phyloP scores from a whole-genome alignment of 768 basidiomycete species.

The Cystofilobasidium ferigula region DNA sequence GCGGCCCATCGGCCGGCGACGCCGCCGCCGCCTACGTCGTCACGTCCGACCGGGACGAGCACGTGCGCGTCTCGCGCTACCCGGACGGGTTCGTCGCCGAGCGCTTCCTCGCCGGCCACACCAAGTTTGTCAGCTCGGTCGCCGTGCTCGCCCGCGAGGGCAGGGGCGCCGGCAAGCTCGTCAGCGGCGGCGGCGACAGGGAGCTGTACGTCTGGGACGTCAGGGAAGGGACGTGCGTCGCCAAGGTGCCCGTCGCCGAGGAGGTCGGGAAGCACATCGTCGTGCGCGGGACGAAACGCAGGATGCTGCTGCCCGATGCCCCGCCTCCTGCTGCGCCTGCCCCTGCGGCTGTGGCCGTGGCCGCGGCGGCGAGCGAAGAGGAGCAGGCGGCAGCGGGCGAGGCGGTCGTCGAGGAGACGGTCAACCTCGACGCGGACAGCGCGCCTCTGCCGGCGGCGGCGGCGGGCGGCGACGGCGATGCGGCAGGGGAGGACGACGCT shows the following conservation, averaged over 20 bases:
- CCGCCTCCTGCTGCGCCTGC: background rate
- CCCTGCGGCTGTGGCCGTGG: background rate
- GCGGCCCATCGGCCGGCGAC: too few species aligned
- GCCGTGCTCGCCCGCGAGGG: background rate
- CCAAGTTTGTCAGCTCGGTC: conserved; percentile 26
- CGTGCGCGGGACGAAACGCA: conserved; percentile 13
- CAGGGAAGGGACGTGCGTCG: conserved; percentile 27
- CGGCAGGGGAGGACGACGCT: conserved; percentile 17
- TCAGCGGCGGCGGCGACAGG: conserved; percentile 1
- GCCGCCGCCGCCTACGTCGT: conserved; percentile 59
- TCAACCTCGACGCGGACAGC: conserved; percentile 14
- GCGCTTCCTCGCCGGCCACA: conserved; percentile 72
- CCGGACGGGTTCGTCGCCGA: conserved; percentile 79
- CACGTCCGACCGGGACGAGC: conserved; percentile 89
- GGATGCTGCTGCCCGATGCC: background rate
- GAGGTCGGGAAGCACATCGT: conserved; percentile 29
- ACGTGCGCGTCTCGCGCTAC: conserved; percentile 81
- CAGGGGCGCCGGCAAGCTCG: conserved; percentile 1
- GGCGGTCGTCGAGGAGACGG: conserved; percentile 24
- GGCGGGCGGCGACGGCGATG: background rate
- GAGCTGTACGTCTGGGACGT: conserved; percentile 25
- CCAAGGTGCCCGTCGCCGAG: conserved; percentile 27
- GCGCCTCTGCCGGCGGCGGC: background rate
- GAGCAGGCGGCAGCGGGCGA: conserved; percentile 16
- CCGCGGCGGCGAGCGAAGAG: conserved; percentile 15